Base-by-base conservation (phyloP, 1,139 yeast genomes). In the Candida freyschussii region DNA sequence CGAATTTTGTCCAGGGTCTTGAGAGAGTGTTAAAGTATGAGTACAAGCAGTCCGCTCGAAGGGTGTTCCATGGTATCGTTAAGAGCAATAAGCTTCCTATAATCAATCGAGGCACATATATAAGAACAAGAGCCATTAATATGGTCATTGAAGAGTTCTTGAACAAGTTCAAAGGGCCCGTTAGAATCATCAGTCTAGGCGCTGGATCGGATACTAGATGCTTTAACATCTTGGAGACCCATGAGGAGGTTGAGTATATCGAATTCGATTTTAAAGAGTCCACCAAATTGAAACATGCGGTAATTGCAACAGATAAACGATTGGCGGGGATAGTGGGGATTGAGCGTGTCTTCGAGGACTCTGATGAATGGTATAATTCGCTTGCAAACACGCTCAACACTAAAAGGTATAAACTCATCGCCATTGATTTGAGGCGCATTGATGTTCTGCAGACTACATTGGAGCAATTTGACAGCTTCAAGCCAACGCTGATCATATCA, bases 201-300 rank as follows among this genome's bases (percentile, higher is more conserved):
- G 85, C 96, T n/a, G 98, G 98, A 1, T 83, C 94, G n/a, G 98
- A 91, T 56, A 78, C 96, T 1, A 59, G 97, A 39, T 69, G 74
- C 6, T 84, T 85, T 50, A 56, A 63, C 6, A 37, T 76, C 3
- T 55, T 83, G 28, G 47, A 34, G 3, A 18, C 40, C 6, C 20
- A 41, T 13, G 30, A 48, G 4, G 19, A 47, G 37, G 45, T 56
- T 12, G 55, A 57, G 4, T 81, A 77, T 51, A 67, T 79, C 33
- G 98, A 91, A 54, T 53, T 86, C 16, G 98, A 91, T 56, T 89
- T 84, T 50, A 66, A 70, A 2, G 77, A 68, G 17, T 72, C 86
- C 2, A 69, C 75, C 1, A 62, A 62, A 38, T 57, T 81, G 36
- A 91, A 91, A 55, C 69, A 72, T 37, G 57, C 67, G 28, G 69